Evolutionary conservation across 2,329 filamentous ascomycete genomes (phyloP), one percentile per base, ranked within the genome.

Genomic region (Exophiala phaeomuriformis): DNA sequence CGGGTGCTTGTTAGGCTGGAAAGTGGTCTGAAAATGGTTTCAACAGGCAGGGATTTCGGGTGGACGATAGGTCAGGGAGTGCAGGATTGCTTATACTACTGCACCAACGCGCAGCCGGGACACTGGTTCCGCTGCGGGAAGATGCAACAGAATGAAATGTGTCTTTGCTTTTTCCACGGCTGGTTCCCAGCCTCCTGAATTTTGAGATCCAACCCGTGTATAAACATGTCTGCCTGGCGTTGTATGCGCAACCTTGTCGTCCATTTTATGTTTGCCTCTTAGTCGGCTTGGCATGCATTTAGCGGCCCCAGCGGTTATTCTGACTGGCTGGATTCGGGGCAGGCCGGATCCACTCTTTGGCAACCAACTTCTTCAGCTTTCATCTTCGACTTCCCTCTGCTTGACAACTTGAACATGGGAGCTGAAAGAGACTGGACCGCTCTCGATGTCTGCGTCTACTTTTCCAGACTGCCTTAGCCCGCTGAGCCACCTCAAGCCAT

Each of bases 111-210:
- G 10, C 10, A 8, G 40, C 39, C 8, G 37, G 28, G 33, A 37
- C 8, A 8, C 8, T 10, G 12, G 4, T 47, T n/a, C 42, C 28
- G 28, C 42, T 45, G 42, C 28, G 19, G 19, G 19, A 45, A 4
- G 6, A 32, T n/a, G 29, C n/a, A 3, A 30, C 28, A 5, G 5
- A 45, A 45, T 19, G 19, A 19, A 19, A 19, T 19, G 5, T 45
- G 28, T 30, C 4, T 30, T 31, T 12, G 28, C 3, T 32, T 45
- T 29, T 10, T 32, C 4, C 28, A 9, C 30, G 40, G 12, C 6
- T 6, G 4, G 32, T 35, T 51, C 55, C 55, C 55, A 57, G 30
- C 55, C 55, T 51, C 51, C 51, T 46, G 28, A 47, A 53, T 57
- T 53, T 41, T 49, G 10, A 10, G 33, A 10, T 6, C n/a, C 39